Conservation (phyloP, 75 land plant species). For the Cupressus sempervirens region DNA sequence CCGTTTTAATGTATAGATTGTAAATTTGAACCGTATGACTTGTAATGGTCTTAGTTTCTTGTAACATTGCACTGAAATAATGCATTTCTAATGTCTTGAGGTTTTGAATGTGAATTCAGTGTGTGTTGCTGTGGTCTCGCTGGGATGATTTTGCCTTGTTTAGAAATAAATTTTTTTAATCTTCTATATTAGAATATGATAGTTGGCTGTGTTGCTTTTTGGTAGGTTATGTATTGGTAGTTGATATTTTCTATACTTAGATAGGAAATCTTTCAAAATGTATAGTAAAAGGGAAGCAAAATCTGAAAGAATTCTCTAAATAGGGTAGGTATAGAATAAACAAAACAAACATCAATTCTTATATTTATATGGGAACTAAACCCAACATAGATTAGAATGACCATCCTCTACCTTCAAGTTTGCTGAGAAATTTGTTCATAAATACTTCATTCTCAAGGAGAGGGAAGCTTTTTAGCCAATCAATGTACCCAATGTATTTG, state of each 20-base stretch:
- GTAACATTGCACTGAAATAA: too few relatives aligned
- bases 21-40: not conserved
- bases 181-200: not conserved
- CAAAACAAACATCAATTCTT: not conserved
- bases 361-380: too few relatives aligned
- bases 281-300: conserved; percentile 3
- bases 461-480: too few relatives aligned
- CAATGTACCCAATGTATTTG: too few relatives aligned
- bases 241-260: not conserved
- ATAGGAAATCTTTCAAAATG: not conserved
- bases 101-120: not conserved
- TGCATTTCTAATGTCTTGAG: not conserved
- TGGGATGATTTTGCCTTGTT: not conserved
- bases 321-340: not conserved
- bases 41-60: not conserved
- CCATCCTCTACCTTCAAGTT: too few relatives aligned
- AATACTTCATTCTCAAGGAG: too few relatives aligned
- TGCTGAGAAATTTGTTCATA: too few relatives aligned
- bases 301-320: not conserved
- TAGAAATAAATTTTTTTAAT: not conserved
- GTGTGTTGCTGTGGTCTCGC: not conserved
- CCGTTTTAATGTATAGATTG: not conserved
- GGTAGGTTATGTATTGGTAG: conserved; percentile 6
- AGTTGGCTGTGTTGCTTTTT: not conserved
- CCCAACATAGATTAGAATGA: too few relatives aligned